Evolutionary conservation across 257 asterid species (phyloP), one percentile per base, ranked within the genome.

Genomic region (Haberlea rhodopensis): DNA sequence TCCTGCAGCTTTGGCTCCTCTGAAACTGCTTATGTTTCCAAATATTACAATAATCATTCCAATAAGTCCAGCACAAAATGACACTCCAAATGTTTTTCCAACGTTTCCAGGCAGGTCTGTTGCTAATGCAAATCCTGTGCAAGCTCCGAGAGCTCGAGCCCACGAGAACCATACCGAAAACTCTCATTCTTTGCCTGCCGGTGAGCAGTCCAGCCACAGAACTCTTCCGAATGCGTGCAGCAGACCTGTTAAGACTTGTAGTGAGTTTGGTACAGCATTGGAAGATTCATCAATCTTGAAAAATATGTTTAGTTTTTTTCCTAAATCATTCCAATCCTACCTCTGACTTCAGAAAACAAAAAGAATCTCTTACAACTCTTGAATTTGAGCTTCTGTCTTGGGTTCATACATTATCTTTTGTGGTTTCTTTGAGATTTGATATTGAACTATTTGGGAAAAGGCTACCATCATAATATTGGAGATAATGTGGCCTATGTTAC

Each of bases 1-100:
- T 8, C 97, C 96, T 3, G 96, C 97, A 29, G 87, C 89, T 69
- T 76, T 90, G 4, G 97, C 97, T 53, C 97, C 97, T 76, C 79
- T 76, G 51, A 85, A 73, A 67, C 87, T 84, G 82, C 92, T 89
- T 63, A 90, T 79, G 52, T 85, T 85, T 22, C 97, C 96, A 68
- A 90, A 90, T 15, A 90, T 81, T 71, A 87, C 43, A 23, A 84
- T 81, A 16, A 84, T 51, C 63, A 71, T 79, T 49, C 92, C 97
- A 11, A 81, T n/a, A 0, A 82, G 27, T 8, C 87, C 95, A 21
- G 80, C 71, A 45, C 82, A 76, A 51, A 87, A 87, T 18, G 97
- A 77, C 0, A 77, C 75, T 62, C 95, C 95, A 62, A 90, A 85
- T 29, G 95, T 65, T 66, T 73, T 67, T 1, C 86, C 85, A 2